Base-by-base conservation (phyloP, 116 monocot species). In the Posidonia oceanica region DNA sequence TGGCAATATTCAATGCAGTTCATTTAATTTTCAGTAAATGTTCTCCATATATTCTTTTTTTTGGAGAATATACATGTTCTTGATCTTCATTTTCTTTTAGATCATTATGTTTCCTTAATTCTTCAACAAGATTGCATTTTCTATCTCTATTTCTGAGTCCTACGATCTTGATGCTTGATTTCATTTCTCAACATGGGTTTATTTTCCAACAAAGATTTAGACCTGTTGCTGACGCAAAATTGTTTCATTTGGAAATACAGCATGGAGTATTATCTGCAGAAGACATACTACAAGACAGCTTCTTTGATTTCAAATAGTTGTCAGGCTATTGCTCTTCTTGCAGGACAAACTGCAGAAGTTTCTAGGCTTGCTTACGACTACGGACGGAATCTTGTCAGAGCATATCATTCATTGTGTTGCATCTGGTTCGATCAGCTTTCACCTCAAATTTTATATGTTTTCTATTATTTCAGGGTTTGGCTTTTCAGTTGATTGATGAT, bases 181-280 rank as follows among this genome's bases (percentile, higher is more conserved):
- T 48, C 48, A 48, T 29, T 29, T 29, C 29, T 29, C 29, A 29
- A 48, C 11, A 10, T 48, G 48, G 48, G 17, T 18, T 58, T 18
- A 15, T 0, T 58, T 6, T 58, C 18, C 17, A 58, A 21, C 20
- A 58, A 58, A 58, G 17, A 6, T 58, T n/a, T 21, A 58, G 20
- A n/a, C n/a, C 41, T 5, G 15, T 65, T 65, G 39, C 40, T 65
- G 65, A 40, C 41, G 14, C 40, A 39, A 40, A 39, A 65, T 76
- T 18, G 21, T 78, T 69, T 39, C 52, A 54, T 83, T 64, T 75
- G 63, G 64, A 40, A 57, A 58, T 75, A 62, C 86, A 94, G 94
- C 81, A 90, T 94, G 94, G 94, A 97, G 73, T 87, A 97, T 69
- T 97, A 97, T 59, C 71, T 97, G 83, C 85, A 85, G 67, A 97